These are phyloP conservation scores for Dryadomyces quercivorus DNA, from an alignment of 2,329 filamentous ascomycete species.

Conservation along the genomic window DNA sequence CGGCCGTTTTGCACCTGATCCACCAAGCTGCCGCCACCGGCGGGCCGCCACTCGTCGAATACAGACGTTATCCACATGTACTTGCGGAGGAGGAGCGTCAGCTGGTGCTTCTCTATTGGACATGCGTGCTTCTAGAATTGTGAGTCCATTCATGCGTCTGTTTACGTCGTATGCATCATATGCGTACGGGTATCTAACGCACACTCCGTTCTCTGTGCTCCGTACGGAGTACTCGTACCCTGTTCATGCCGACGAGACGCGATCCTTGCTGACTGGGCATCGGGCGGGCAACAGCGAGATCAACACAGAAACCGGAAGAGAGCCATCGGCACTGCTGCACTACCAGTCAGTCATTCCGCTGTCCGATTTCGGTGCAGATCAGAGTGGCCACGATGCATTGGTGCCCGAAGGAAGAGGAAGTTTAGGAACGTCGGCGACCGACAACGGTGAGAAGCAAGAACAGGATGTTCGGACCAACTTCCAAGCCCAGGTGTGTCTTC, in stretches of 20 bases:
- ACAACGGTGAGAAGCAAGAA: background rate
- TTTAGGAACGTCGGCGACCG: too few relatives aligned
- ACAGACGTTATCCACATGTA: background rate
- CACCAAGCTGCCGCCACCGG: background rate
- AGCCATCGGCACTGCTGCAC: slow-evolving; percentile 6
- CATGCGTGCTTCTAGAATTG: slow-evolving; percentile 10
- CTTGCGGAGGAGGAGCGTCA: slow-evolving; percentile 6
- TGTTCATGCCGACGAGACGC: too few relatives aligned
- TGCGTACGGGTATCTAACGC: too few relatives aligned
- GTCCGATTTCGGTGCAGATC: slow-evolving; percentile 1
- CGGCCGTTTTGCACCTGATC: slow-evolving; percentile 3
- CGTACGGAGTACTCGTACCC: background rate
- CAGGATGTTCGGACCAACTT: slow-evolving; percentile 3
- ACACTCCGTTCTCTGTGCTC: background rate
- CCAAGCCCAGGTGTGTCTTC: slow-evolving; percentile 6
- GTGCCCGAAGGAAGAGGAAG: too few relatives aligned
- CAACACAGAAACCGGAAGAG: slow-evolving; percentile 2
- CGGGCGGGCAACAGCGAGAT: slow-evolving; percentile 4
- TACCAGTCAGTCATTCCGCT: slow-evolving; percentile 7
- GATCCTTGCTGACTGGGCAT: background rate
- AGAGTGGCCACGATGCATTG: background rate
- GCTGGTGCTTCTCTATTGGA: slow-evolving; percentile 10
- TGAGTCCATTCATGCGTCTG: background rate
- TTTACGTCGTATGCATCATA: background rate
- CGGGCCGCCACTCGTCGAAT: slow-evolving; percentile 4